These are phyloP conservation scores for Raphanus hybrid DNA, from an alignment of 441 rosid species.

Conservation along the genomic window DNA sequence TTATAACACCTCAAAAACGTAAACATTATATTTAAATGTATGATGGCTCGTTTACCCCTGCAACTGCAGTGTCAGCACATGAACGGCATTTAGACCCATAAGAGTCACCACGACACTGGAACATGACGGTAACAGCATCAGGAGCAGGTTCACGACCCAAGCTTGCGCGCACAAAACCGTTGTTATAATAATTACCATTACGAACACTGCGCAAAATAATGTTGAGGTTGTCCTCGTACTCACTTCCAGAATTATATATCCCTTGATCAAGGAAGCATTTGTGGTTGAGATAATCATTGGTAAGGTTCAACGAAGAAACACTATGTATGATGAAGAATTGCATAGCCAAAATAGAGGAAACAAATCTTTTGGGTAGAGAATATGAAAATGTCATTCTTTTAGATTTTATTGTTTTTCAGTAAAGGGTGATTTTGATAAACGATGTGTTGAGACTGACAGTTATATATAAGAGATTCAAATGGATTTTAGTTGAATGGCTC, in stretches of 20 bases:
- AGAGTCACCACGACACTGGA: slow-evolving; percentile 4
- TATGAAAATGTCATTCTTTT: not conserved
- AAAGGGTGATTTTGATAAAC: not conserved
- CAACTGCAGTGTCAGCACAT: not conserved
- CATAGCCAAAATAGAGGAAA: not conserved
- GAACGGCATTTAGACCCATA: not conserved
- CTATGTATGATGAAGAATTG: not conserved
- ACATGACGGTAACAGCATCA: not conserved
- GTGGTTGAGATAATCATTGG: slow-evolving; percentile 5
- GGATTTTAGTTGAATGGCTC: not conserved
- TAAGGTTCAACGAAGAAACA: not conserved
- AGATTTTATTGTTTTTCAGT: not conserved
- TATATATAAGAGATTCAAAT: not conserved
- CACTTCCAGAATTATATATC: not conserved
- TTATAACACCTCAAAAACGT: not conserved
- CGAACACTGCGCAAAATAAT: not conserved
- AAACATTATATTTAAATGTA: not conserved
- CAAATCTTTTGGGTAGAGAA: not conserved
- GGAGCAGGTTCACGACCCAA: not conserved
- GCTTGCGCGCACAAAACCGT: not conserved
- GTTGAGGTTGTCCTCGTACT: slow-evolving; percentile 3
- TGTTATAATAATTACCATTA: not conserved
- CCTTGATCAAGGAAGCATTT: not conserved
- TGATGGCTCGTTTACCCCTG: not conserved
- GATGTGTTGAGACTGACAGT: not conserved